phyloP scores from a whole-genome alignment of 139 green algal genomes.

The Mesotaenium endlicherianum region DNA sequence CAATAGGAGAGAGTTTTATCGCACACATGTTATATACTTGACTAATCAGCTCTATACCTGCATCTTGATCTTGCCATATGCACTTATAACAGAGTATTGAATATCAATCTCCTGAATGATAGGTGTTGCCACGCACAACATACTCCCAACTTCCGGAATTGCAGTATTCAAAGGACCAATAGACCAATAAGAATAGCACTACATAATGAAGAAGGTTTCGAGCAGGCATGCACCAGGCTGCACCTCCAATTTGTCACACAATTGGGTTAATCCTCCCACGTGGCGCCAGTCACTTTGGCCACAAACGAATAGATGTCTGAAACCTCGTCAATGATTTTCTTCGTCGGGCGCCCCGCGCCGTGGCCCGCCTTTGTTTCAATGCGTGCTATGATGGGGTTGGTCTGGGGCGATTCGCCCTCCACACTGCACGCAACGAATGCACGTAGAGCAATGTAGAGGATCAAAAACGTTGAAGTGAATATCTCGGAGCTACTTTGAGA shows the following conservation, averaged over 20 bases:
- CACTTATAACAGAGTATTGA: too few species aligned
- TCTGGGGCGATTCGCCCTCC: slow-evolving; percentile 57
- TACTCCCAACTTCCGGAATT: too few species aligned
- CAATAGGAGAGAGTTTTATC: too few species aligned
- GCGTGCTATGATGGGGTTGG: slow-evolving; percentile 80
- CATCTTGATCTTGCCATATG: too few species aligned
- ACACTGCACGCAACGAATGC: background rate
- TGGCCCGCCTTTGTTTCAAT: slow-evolving; percentile 77
- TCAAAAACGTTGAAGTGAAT: too few species aligned
- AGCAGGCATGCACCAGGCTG: background rate
- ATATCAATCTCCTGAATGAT: too few species aligned
- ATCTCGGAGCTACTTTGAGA: too few species aligned
- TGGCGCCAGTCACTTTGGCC: slow-evolving; percentile 7
- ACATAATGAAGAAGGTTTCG: background rate
- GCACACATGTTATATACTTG: too few species aligned
- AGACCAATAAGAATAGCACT: background rate
- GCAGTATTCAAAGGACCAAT: background rate
- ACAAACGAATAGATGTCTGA: slow-evolving; percentile 20
- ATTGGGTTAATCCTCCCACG: slow-evolving; percentile 12
- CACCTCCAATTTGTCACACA: too few species aligned
- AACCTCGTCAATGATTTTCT: slow-evolving; percentile 62
- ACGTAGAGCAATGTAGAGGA: too few species aligned
- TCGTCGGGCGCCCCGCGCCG: slow-evolving; percentile 85
- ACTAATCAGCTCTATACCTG: too few species aligned
- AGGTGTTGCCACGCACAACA: too few species aligned